Evolutionary conservation across 176 grass and related monocot genomes (phyloP).

Genomic region (Pharus latifolius): DNA sequence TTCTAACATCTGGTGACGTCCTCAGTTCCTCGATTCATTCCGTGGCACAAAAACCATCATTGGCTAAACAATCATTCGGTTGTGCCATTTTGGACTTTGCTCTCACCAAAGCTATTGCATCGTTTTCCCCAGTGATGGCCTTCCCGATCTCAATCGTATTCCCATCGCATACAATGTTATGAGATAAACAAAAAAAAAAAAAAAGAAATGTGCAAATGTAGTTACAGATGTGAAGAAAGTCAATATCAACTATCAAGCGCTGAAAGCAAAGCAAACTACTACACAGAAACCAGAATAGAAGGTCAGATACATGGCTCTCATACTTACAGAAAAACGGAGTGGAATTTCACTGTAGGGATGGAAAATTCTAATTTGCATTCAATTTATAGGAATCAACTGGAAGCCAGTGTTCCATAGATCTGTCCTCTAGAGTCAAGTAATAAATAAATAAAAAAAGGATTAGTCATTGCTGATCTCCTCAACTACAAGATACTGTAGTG

Average conservation of each 20-base stretch:
- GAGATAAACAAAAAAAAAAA: too few species aligned
- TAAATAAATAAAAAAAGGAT: not conserved
- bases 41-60: not conserved
- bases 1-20: too few species aligned
- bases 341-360: not conserved
- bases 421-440: not conserved
- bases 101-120: not conserved
- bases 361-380: not conserved
- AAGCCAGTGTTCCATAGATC: conserved; percentile 1
- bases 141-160: too few species aligned
- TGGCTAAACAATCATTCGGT: not conserved
- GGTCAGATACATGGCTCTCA: too few species aligned
- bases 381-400: not conserved
- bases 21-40: too few species aligned
- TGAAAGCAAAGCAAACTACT: too few species aligned
- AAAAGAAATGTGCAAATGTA: too few species aligned
- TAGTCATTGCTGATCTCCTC: conserved; percentile 44
- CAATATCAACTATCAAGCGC: too few species aligned
- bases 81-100: not conserved
- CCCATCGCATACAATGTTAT: too few species aligned
- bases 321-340: too few species aligned
- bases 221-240: too few species aligned
- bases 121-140: not conserved
- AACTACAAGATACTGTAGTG: conserved; percentile 59
- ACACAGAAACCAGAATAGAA: not conserved